These are phyloP conservation scores for Penicillium freii DNA, from an alignment of 2,329 filamentous ascomycete genomes.

Conservation along the genomic window DNA sequence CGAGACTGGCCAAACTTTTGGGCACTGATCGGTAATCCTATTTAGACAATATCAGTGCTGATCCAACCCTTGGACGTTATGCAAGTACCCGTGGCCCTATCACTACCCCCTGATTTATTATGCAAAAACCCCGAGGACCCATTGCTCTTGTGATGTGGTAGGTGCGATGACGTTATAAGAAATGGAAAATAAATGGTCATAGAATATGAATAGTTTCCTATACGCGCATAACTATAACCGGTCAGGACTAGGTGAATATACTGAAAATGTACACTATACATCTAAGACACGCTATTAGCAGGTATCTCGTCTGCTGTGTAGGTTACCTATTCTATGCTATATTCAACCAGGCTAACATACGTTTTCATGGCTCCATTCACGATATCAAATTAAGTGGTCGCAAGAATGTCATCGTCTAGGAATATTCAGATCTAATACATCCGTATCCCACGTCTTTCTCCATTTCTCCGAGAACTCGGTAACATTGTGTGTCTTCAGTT, in stretches of 20 bases:
- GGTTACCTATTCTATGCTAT: no score
- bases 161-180: neutral
- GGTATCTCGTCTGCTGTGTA: no score
- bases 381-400: neutral
- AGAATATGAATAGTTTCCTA: no score
- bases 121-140: neutral
- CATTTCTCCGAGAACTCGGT: no score
- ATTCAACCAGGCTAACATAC: no score
- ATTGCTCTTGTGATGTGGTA: neutral
- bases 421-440: neutral
- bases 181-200: no score
- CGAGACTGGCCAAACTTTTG: neutral
- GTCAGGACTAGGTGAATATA: no score
- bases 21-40: neutral
- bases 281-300: neutral
- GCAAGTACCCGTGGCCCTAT: neutral
- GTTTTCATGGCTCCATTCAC: neutral
- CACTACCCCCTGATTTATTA: neutral
- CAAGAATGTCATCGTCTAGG: neutral
- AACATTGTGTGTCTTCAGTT: no score
- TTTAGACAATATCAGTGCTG: neutral
- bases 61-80: neutral
- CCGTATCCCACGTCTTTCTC: no score
- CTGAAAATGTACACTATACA: neutral
- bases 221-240: neutral